Base-by-base conservation (phyloP, 345 rosid species). In the Citrus cavaleriei region DNA sequence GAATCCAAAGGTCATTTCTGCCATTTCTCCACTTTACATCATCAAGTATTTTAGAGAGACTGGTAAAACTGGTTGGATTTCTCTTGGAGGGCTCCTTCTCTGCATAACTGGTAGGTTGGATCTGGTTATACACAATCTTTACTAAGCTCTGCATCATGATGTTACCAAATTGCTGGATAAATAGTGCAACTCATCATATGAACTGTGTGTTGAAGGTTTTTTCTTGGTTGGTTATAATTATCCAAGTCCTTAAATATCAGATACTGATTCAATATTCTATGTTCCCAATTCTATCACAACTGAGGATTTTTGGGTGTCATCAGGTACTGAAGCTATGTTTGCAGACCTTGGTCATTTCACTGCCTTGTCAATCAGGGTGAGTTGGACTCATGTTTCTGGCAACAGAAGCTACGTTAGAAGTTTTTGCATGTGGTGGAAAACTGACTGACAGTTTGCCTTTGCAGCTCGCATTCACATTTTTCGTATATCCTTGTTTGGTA, bases 321-420 rank as follows among this genome's bases (percentile, higher is more conserved):
- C 92, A 95, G 98, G 98, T 75, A 87, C 98, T 75, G 98, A 92
- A 89, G 98, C 98, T 75, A 95, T 95, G 95, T 93, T 89, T 83
- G 95, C 98, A 32, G 93, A 93, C 85, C 91, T 95, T 84, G 98
- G 98, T 86, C 98, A 93, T 87, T 95, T 95, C 85, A 92, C 94
- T 77, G 88, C 95, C 85, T 76, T 82, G 67, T 93, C 98, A 72
- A 95, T 93, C 66, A 89, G 93, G 89, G 98, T 95, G 83, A 79
- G 88, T 59, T 72, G 58, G 57, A 28, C 60, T 58, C 67, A 4
- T 63, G 28, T 68, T 37, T 66, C 71, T 14, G 32, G 34, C 34
- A 34, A 54, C 66, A 35, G 16, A 19, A 59, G 16, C 25, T 66
- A n/a, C 22, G 10, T 64, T 35, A 7, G 16, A 65, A 27, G 22